phyloP scores from a whole-genome alignment of 495 filamentous ascomycete species.

The Tuber calosporum region DNA sequence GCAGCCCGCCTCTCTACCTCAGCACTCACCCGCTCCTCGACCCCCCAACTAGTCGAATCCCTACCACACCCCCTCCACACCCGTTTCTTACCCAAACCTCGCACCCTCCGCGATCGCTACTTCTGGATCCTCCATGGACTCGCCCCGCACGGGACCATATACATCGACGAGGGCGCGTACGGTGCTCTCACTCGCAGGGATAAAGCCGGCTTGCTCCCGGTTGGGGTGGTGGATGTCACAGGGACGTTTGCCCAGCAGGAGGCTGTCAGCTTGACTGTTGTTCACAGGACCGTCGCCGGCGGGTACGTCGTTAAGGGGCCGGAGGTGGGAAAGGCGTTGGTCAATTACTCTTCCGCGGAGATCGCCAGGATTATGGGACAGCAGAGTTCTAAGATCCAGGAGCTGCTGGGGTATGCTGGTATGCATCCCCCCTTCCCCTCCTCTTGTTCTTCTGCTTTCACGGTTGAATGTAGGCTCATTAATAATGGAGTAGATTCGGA shows the following conservation, averaged over 20 bases:
- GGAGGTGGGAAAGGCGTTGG: slow-evolving; percentile 87
- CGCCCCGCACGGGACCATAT: slow-evolving; percentile 82
- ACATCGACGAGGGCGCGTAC: slow-evolving; percentile 83
- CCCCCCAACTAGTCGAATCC: slow-evolving; percentile 12
- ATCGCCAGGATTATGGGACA: slow-evolving; percentile 76
- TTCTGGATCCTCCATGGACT: slow-evolving; percentile 97
- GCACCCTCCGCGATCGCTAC: slow-evolving; percentile 81
- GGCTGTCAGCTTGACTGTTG: slow-evolving; percentile 74
- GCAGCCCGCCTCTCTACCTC: not conserved
- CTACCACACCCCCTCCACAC: slow-evolving; percentile 67
- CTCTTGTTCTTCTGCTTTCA: not conserved
- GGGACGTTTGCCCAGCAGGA: slow-evolving; percentile 87
- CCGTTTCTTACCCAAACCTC: slow-evolving; percentile 77
- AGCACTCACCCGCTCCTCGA: slow-evolving; percentile 30
- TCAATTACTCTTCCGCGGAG: slow-evolving; percentile 84
- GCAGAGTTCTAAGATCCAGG: slow-evolving; percentile 70
- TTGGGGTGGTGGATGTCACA: slow-evolving; percentile 80
- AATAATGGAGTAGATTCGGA: slow-evolving; percentile 58
- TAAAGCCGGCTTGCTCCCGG: slow-evolving; percentile 85
- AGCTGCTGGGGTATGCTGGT: slow-evolving; percentile 69
- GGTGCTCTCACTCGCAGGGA: slow-evolving; percentile 56
- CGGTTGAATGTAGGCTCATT: not conserved
- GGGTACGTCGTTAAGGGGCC: slow-evolving; percentile 51
- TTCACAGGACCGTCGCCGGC: slow-evolving; percentile 47
- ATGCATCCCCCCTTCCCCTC: not conserved